Evolutionary conservation across 495 filamentous ascomycete genomes (phyloP), one percentile per base, ranked within the genome.

Genomic region (Penicillium desertorum): DNA sequence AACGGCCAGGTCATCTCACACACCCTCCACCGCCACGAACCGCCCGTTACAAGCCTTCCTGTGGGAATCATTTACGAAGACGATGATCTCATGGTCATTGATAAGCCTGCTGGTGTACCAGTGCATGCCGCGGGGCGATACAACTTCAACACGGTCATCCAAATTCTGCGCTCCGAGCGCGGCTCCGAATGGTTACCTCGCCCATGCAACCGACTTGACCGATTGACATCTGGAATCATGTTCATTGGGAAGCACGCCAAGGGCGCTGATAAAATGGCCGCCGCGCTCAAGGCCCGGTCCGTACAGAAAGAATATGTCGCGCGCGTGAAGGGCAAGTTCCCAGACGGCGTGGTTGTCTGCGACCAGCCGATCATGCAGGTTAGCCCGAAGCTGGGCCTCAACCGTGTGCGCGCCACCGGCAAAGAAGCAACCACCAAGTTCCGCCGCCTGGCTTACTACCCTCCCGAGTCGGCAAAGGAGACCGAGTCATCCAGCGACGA

Each of bases 61-160:
- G 88, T 98, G 37, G 83, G 83, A 3, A 84, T 96, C 43, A 83
- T 98, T 37, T 87, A 95, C 69, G 94, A 98, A 72, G 90, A 95
- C 62, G 84, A 95, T 16, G 86, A 90, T 57, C 84, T 98, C 73
- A 86, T 98, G 30, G 92, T 96, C 51, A 96, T 98, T 66, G 91
- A 96, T 74, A 98, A 98, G 73, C 94, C 94, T 1, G 87, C 94
- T 20, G 94, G 94, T 11, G 82, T 98, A 19, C 94, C 94, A 0
- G 94, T 98, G 0, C 94, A 98, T 71, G 86, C 94, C 16, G 92
- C 94, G 11, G 94, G 94, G 12, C 86, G 94, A 20, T 98, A 98
- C 74, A 89, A 92, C 71, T 96, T 88, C 78, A 98, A 98, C 71
- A 89, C 89, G 2, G 79, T 98, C 41, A 79, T 96, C 20, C 93